Base-by-base conservation (phyloP, 768 basidiomycete genomes). In the Rhizopogon salebrosus region DNA sequence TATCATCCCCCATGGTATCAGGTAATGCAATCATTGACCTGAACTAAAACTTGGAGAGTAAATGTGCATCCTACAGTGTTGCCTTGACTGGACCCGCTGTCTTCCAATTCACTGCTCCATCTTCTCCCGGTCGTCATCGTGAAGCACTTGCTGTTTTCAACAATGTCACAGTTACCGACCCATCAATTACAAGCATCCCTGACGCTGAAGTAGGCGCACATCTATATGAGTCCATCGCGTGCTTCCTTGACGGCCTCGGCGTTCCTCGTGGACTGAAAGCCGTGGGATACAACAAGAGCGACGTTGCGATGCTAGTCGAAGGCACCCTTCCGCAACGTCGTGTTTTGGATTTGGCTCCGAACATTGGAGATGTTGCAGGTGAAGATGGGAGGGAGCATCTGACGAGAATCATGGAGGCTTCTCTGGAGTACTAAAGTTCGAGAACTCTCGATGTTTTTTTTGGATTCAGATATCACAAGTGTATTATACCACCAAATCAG, bases 41-140 rank as follows among this genome's bases (percentile, higher is more conserved):
- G 54, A n/a, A 27, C 4, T 4, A n/a, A 34, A 45, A 34, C 7
- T 22, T 31, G 31, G 29, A 46, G 20, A 46, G 22, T 41, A 42
- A 27, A 45, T 51, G 42, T 54, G 48, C 52, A 57, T 55, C 18
- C 31, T 55, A 54, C 46, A 81, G 90, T 58, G 93, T 95, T 43
- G 92, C 94, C 5, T 72, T 95, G 52, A 91, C 92, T 18, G 93
- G 90, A 9, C 93, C 93, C 26, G 88, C 95, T 59, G 95, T 98
- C 40, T 98, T 98, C 79, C 83, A 88, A 63, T 98, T 95, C 70
- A 98, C 95, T 7, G 89, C 95, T 0, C 94, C 95, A 6, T 95
- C 95, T 4, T 86, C 92, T 0, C 92, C 94, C 2, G 83, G 87
- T 55, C 87, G 94, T 39, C 95, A 98, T 70, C 86, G 95, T 41